phyloP scores from a whole-genome alignment of 2,329 filamentous ascomycete species.

The Orbilia blumenaviensis region DNA sequence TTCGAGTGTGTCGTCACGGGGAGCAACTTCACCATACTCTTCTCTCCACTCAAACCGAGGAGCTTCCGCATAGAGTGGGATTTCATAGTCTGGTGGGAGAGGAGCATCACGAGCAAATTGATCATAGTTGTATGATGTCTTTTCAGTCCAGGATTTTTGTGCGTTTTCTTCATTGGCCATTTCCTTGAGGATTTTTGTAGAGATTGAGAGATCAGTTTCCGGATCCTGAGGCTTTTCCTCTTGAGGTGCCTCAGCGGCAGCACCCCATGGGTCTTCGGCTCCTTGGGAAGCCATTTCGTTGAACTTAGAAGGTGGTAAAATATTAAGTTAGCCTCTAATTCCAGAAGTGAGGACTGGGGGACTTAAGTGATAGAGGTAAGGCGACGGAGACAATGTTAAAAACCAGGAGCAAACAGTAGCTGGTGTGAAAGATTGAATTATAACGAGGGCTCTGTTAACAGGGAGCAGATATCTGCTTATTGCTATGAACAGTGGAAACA shows the following conservation, averaged over 20 bases:
- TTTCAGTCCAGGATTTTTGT: conserved; percentile 58
- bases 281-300: conserved; percentile 18
- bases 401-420: no score
- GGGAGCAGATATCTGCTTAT: no score
- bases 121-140: conserved; percentile 63
- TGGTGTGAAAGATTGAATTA: no score
- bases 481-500: no score
- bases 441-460: no score
- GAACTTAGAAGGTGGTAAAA: neutral
- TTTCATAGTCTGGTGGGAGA: neutral
- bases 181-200: conserved; percentile 23
- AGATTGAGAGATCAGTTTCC: conserved; percentile 37
- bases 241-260: conserved; percentile 18
- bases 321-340: neutral
- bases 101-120: conserved; percentile 49
- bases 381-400: neutral
- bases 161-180: conserved; percentile 57
- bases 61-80: conserved; percentile 56
- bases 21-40: conserved; percentile 85
- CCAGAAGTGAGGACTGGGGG: no score
- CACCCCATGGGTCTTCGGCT: conserved; percentile 19
- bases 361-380: neutral
- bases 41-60: conserved; percentile 84
- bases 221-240: conserved; percentile 27
- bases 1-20: conserved; percentile 75